phyloP scores from a whole-genome alignment of 345 rosid genomes.

The Gossypium stocksii region DNA sequence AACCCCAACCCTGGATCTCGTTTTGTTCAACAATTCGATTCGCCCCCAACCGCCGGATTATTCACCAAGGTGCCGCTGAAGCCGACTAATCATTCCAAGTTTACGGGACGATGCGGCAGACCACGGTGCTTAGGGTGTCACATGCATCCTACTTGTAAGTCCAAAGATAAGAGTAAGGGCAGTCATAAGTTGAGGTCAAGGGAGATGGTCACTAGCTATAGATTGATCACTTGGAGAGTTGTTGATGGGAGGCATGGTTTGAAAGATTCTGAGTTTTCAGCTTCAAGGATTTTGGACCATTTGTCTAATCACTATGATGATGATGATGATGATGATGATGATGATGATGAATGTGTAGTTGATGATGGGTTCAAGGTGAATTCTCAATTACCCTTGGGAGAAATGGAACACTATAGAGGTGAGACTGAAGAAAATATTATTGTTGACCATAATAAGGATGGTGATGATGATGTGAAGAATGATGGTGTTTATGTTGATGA shows the following conservation, averaged over 20 bases:
- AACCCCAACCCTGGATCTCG: conserved; percentile 34
- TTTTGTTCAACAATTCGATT: conserved; percentile 34
- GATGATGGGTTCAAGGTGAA: background rate
- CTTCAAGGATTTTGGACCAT: conserved; percentile 45
- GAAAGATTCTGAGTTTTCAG: conserved; percentile 41
- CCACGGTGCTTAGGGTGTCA: conserved; percentile 44
- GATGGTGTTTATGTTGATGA: conserved; percentile 20
- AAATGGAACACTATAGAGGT: background rate
- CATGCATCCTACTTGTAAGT: conserved; percentile 41
- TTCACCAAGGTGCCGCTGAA: conserved; percentile 38
- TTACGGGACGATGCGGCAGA: conserved; percentile 51
- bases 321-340: conserved; percentile 6
- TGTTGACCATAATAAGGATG: background rate
- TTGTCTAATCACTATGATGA: conserved; percentile 26
- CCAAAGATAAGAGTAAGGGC: conserved; percentile 60
- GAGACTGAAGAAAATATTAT: background rate
- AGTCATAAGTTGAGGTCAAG: conserved; percentile 45
- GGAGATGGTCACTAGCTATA: conserved; percentile 29
- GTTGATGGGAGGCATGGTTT: conserved; percentile 29
- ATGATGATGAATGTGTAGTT: background rate
- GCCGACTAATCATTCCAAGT: conserved; percentile 75
- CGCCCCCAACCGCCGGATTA: conserved; percentile 41
- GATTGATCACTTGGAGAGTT: conserved; percentile 40
- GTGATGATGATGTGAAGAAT: background rate
- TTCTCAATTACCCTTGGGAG: background rate